These are phyloP conservation scores for Heracleum sosnowskyi DNA, from an alignment of 129 eudicot species.

Conservation along the genomic window DNA sequence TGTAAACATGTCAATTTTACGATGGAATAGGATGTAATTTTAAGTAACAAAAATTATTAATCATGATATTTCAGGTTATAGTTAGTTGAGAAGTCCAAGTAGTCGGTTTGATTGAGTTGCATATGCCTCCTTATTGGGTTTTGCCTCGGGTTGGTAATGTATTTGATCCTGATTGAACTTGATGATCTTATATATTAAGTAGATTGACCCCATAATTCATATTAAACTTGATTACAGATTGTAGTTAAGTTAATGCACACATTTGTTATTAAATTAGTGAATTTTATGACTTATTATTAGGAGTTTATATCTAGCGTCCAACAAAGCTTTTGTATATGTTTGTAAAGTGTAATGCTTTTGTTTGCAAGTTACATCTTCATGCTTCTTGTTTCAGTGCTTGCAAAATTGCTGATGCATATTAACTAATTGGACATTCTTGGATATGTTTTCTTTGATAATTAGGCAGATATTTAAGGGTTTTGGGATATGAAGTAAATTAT, in stretches of 20 bases:
- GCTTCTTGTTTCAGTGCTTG: neutral
- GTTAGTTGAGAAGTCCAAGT: no score
- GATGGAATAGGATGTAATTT: no score
- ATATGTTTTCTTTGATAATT: slow-evolving; percentile 36
- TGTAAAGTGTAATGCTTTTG: neutral
- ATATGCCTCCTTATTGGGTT: no score
- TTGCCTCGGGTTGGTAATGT: neutral
- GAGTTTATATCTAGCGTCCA: neutral
- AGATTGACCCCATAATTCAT: neutral
- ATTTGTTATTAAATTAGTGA: neutral
- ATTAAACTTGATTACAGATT: neutral
- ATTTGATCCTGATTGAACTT: neutral
- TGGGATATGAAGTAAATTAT: slow-evolving; percentile 87
- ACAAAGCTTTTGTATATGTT: neutral
- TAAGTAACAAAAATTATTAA: no score
- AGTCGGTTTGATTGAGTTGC: neutral
- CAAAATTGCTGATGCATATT: neutral
- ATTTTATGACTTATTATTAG: neutral
- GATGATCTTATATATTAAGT: neutral
- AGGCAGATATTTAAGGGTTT: slow-evolving; percentile 68
- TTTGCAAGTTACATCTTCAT: neutral
- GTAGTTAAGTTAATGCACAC: neutral
- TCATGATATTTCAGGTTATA: no score
- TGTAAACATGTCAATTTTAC: no score
- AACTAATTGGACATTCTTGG: slow-evolving; percentile 25